These are phyloP conservation scores for Phytophthora idaei DNA, from an alignment of 352 stramenopile species.

Conservation along the genomic window DNA sequence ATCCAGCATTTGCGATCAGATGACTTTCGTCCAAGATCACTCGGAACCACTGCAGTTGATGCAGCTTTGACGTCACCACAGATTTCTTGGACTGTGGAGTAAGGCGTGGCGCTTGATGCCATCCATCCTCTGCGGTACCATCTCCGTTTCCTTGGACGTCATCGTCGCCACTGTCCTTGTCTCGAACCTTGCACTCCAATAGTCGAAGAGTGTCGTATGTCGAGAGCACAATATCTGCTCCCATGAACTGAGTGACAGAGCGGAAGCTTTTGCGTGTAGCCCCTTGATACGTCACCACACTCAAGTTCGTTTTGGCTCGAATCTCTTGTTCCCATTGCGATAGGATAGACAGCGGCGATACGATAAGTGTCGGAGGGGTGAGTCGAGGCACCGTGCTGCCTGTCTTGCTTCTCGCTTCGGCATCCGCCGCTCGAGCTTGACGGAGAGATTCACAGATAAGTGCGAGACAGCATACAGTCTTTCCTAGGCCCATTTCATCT, in stretches of 20 bases:
- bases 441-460: slow-evolving; percentile 75
- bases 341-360: slow-evolving; percentile 87
- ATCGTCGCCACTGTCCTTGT: slow-evolving; percentile 31
- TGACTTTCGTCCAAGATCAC: slow-evolving; percentile 92
- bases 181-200: slow-evolving; percentile 67
- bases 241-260: slow-evolving; percentile 78
- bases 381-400: slow-evolving; percentile 45
- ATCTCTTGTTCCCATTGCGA: slow-evolving; percentile 87
- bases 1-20: slow-evolving; percentile 87
- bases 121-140: slow-evolving; percentile 19
- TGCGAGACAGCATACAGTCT: slow-evolving; percentile 90
- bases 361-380: slow-evolving; percentile 71
- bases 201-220: slow-evolving; percentile 83
- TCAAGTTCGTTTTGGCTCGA: slow-evolving; percentile 76
- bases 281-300: slow-evolving; percentile 79
- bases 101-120: slow-evolving; percentile 38
- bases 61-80: slow-evolving; percentile 64
- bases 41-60: slow-evolving; percentile 83
- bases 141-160: slow-evolving; percentile 27
- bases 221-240: slow-evolving; percentile 75
- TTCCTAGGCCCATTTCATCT: slow-evolving; percentile 91
- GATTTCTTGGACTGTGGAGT: slow-evolving; percentile 34
- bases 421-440: slow-evolving; percentile 41
- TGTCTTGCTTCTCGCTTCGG: slow-evolving; percentile 25
- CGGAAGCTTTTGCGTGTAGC: slow-evolving; percentile 64